These are phyloP conservation scores for Barnettozyma sp. DNA, from an alignment of 805 yeast species.

Conservation along the genomic window DNA sequence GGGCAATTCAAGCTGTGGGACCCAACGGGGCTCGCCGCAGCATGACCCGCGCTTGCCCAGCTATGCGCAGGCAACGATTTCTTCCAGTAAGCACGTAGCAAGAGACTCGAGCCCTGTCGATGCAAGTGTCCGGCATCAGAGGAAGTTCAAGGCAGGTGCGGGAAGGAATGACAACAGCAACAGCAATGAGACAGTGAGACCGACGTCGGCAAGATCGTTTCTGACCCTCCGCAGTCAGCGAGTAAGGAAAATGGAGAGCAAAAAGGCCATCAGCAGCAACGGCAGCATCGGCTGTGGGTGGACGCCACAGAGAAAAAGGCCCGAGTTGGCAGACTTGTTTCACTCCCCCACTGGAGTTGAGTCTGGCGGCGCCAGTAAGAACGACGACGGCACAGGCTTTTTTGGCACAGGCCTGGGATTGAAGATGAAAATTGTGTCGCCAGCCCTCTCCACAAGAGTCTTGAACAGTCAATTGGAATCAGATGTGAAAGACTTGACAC, in stretches of 20 bases:
- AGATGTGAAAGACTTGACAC: not conserved
- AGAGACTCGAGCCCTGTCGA: not conserved
- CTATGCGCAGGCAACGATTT: slow-evolving; percentile 21
- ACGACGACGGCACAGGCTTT: no score
- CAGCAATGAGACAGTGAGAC: slow-evolving; percentile 1
- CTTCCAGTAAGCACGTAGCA: slow-evolving; percentile 10
- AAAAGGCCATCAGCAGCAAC: not conserved
- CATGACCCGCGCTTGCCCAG: slow-evolving; percentile 12
- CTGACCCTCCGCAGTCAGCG: not conserved
- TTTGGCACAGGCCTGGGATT: no score
- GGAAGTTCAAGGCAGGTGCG: slow-evolving; percentile 4
- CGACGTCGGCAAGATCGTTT: slow-evolving; percentile 1
- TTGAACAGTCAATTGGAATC: not conserved
- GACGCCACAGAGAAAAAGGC: no score
- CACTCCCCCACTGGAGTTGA: not conserved
- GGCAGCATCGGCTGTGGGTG: no score
- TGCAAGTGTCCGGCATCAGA: no score
- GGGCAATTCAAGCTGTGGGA: no score
- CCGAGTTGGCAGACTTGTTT: slow-evolving; percentile 2
- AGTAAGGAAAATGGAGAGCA: not conserved
- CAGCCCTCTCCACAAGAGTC: not conserved
- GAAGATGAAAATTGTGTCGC: slow-evolving; percentile 2
- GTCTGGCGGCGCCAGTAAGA: not conserved
- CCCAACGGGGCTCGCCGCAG: no score
- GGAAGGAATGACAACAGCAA: not conserved